These are phyloP conservation scores for Spizellomyces sp. DNA, from an alignment of 192 early-diverging fungal genomes.

Conservation along the genomic window DNA sequence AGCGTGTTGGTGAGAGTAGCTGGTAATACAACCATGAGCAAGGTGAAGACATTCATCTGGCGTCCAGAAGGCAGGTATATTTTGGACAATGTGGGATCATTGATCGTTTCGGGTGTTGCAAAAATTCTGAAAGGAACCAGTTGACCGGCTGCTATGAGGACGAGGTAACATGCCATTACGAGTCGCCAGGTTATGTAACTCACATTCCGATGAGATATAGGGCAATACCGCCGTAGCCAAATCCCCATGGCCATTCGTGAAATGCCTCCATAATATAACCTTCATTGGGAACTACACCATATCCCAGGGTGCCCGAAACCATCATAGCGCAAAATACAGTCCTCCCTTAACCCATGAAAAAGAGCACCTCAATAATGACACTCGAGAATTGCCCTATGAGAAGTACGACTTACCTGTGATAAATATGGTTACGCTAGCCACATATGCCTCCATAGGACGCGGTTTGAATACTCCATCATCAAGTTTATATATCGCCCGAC, in stretches of 20 bases:
- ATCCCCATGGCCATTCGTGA: constrained; percentile 21
- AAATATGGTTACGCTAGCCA: not conserved
- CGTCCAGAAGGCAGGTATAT: constrained; percentile 4
- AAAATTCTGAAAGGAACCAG: not conserved
- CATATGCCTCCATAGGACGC: constrained; percentile 1
- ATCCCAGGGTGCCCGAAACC: constrained; percentile 2
- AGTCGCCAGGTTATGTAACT: not conserved
- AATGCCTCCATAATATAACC: constrained; percentile 23
- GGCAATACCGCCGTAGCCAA: constrained; percentile 4
- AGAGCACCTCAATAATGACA: no score
- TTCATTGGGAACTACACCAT: constrained; percentile 10
- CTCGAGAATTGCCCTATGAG: no score
- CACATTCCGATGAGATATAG: constrained; percentile 12
- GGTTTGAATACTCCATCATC: constrained; percentile 1
- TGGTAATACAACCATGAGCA: constrained; percentile 6
- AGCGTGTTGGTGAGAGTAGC: not conserved
- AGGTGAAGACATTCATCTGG: constrained; percentile 10
- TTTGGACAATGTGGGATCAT: not conserved
- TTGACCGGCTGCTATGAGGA: not conserved
- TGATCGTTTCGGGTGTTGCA: constrained; percentile 6
- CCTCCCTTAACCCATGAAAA: not conserved
- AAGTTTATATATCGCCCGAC: not conserved
- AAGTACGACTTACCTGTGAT: not conserved
- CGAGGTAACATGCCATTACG: not conserved
- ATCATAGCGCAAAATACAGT: constrained; percentile 5